Evolutionary conservation across 23 red algal genomes (phyloP), one percentile per base, ranked within the genome.

Genomic region (Cyanidioschyzon merolae): DNA sequence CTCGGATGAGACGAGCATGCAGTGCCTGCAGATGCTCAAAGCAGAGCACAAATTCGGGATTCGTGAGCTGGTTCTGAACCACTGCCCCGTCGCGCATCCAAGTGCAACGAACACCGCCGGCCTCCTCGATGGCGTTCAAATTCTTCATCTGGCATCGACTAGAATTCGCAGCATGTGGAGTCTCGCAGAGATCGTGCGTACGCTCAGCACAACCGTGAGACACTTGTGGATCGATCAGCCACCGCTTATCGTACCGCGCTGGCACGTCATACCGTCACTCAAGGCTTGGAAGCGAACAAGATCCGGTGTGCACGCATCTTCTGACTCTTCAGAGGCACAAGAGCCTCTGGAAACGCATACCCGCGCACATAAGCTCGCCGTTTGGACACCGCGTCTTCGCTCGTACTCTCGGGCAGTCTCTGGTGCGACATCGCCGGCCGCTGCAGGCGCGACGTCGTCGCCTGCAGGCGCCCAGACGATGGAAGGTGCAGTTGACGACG

Each of bases 111-210:
- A 25, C 63, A 7, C 63, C 12, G 29, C 63, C 7, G n/a, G 32
- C 63, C 63, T 71, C 29, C 32, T 71, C 29, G 63, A 25, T 27
- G 32, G n/a, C 29, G 63, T 71, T 7, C 16, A 7, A 3, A 27
- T 71, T 25, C 63, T 71, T 7, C 63, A 71, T 71, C 63, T 71
- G 63, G 63, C 63, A 7, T 32, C 21, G 7, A 71, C 63, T 27
- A 35, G 7, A 7, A 35, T 71, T 25, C 63, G 32, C 2, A 71
- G 63, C 29, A 71, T 71, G 63, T 71, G 63, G 63, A 71, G n/a
- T 7, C 63, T 71, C n/a, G 63, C 29, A 7, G 63, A 71, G 7
- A 35, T 32, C 30, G 21, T 71, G 63, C n/a, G 32, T 12, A 25
- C 21, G n/a, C 63, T 71, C 12, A 35, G 63, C 63, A 71, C 3